Conservation (phyloP, 495 filamentous ascomycete species). For the Pseudotulostoma volvatum region DNA sequence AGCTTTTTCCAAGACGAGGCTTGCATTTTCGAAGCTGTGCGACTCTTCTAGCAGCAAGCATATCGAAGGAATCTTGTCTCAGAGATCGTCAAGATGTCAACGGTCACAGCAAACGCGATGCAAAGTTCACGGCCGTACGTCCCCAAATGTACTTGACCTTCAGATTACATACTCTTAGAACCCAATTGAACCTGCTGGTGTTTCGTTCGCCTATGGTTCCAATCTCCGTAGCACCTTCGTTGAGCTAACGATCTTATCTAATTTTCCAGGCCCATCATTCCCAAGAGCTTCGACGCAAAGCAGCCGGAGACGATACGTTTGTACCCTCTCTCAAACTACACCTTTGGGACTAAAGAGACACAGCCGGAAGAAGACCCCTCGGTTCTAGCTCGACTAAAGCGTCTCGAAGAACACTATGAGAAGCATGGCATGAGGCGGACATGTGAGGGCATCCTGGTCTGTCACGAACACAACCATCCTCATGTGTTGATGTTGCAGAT, state of each 20-base stretch:
- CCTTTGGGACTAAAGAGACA: slow-evolving; percentile 93
- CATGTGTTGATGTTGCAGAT: slow-evolving; percentile 98
- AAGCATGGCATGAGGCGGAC: slow-evolving; percentile 89
- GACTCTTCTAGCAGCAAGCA: too few species aligned
- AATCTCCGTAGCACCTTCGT: too few species aligned
- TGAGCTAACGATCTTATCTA: neutral
- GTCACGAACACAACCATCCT: slow-evolving; percentile 96
- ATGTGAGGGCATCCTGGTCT: slow-evolving; percentile 90
- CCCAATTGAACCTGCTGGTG: neutral
- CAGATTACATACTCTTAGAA: neutral
- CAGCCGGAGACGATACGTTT: slow-evolving; percentile 85
- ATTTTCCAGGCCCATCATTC: slow-evolving; percentile 49
- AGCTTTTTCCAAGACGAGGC: neutral
- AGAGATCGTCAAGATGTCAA: slow-evolving; percentile 44
- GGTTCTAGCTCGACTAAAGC: slow-evolving; percentile 77
- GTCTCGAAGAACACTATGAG: slow-evolving; percentile 86
- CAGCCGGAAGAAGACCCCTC: slow-evolving; percentile 97
- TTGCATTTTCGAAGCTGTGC: too few species aligned
- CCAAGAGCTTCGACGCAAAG: slow-evolving; percentile 69
- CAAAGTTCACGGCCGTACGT: slow-evolving; percentile 53
- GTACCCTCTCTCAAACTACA: slow-evolving; percentile 95
- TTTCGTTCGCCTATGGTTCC: slow-evolving; percentile 3
- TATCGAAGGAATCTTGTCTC: too few species aligned
- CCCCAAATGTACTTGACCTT: neutral
- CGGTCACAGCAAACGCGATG: slow-evolving; percentile 48